Evolutionary conservation across 1,139 yeast genomes (phyloP).

Genomic region (Diutina neorugosa): DNA sequence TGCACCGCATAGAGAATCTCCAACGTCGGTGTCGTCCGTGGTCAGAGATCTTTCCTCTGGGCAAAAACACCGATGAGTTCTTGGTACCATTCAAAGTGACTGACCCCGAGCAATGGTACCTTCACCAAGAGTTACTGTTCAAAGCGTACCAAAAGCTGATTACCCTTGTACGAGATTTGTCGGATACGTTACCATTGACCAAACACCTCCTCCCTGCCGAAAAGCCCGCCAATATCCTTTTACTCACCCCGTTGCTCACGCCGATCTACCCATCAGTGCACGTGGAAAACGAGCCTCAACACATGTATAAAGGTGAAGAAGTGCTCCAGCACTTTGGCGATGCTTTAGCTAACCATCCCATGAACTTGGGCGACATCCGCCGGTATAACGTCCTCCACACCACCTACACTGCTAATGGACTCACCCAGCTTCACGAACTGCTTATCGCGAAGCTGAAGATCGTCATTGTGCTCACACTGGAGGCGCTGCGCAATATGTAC

Average conservation of each 20-base stretch:
- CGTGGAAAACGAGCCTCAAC: constrained; percentile 8
- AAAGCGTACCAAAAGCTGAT: constrained; percentile 42
- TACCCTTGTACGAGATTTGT: constrained; percentile 45
- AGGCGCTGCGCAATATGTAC: constrained; percentile 52
- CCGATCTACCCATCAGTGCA: constrained; percentile 23
- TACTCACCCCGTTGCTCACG: constrained; percentile 41
- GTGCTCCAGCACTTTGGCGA: constrained; percentile 43
- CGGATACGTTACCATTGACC: constrained; percentile 39
- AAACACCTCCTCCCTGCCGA: constrained; percentile 10
- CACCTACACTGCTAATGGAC: constrained; percentile 54
- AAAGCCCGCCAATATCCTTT: constrained; percentile 26
- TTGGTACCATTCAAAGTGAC: constrained; percentile 15
- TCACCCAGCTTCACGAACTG: constrained; percentile 45
- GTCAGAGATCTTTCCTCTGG: constrained; percentile 33
- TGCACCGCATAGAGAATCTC: constrained; percentile 31
- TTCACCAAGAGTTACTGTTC: constrained; percentile 34
- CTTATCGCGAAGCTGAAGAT: constrained; percentile 44
- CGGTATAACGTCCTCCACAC: constrained; percentile 44
- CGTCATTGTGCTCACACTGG: constrained; percentile 49
- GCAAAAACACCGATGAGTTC: constrained; percentile 16
- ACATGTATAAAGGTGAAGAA: constrained; percentile 40
- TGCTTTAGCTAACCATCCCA: constrained; percentile 23
- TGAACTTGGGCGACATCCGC: constrained; percentile 12
- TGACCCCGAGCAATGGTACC: constrained; percentile 23
- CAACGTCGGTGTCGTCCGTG: constrained; percentile 35